Base-by-base conservation (phyloP, 2,329 filamentous ascomycete genomes). In the Emergomyces pasteurianus region DNA sequence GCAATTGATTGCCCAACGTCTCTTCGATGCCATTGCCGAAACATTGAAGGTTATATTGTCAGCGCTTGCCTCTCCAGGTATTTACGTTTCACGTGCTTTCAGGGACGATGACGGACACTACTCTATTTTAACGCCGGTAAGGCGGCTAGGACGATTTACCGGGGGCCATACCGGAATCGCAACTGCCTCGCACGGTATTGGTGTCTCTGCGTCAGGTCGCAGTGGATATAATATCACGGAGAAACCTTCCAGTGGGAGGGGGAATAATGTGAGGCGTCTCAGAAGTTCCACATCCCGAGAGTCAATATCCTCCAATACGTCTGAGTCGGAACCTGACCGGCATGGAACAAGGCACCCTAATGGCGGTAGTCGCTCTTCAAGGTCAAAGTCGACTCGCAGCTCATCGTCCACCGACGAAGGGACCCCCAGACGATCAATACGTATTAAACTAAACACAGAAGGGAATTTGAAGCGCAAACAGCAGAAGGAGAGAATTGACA, bases 401-500 rank as follows among this genome's bases (percentile, higher is more conserved):
- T 67, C 69, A n/a, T 55, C 69, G n/a, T 55, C 61, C 16, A 54
- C 78, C 36, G 87, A 90, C 64, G 88, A 91, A 65, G 82, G 82
- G 63, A 80, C 82, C 18, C 86, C 87, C 7, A 84, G 89, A 68
- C 83, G 90, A 61, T 95, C 91, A 1, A 96, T 96, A 65, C 85
- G 91, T 46, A 96, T 97, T 69, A 95, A 94, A 75, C 80, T 96
- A 16, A 86, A 92, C 72, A 89, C 86, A 64, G 89, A 96, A 67
- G 89, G 84, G 47, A 77, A 88, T 61, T 81, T 86, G 64, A 86
- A 89, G 72, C 84, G 88, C 61, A 92, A 90, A 72, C 83, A 71
- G 61, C 71, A 73, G 49, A 69, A 70, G 57, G 68, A 70, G 58
- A 64, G 68, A n/a, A 61, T 65, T 18, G 65, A 68, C 63, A 68